These are phyloP conservation scores for Jacaranda mimosifolia DNA, from an alignment of 257 asterid genomes.

Conservation along the genomic window DNA sequence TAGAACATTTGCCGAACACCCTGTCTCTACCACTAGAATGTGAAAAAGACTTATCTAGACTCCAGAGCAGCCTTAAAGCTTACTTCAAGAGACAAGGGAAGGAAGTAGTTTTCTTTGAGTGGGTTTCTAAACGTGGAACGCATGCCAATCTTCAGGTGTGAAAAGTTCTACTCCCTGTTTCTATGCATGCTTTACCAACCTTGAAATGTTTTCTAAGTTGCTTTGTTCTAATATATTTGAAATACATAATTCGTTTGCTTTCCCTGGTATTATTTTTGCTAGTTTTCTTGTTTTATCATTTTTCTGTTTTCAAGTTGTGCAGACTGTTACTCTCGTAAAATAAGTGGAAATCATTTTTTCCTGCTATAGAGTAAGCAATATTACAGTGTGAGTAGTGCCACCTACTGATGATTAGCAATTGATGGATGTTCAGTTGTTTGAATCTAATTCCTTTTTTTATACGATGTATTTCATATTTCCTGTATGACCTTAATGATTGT, in stretches of 20 bases:
- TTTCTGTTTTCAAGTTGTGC: slow-evolving; percentile 27
- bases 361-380: slow-evolving; percentile 20
- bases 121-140: slow-evolving; percentile 82
- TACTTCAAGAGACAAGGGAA: slow-evolving; percentile 79
- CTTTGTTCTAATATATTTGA: slow-evolving; percentile 27
- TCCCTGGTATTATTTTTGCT: slow-evolving; percentile 1
- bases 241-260: slow-evolving; percentile 13
- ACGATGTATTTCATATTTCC: slow-evolving; percentile 1
- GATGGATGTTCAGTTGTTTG: slow-evolving; percentile 26
- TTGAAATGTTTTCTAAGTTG: slow-evolving; percentile 16
- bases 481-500: slow-evolving; percentile 28
- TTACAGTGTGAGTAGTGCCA: slow-evolving; percentile 29
- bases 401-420: slow-evolving; percentile 30
- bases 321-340: slow-evolving; percentile 21
- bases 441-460: slow-evolving; percentile 8
- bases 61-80: slow-evolving; percentile 74
- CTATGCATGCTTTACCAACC: slow-evolving; percentile 23
- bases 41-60: slow-evolving; percentile 62
- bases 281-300: slow-evolving; percentile 26
- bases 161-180: slow-evolving; percentile 16
- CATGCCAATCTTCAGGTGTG: slow-evolving; percentile 97
- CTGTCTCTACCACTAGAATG: slow-evolving; percentile 76
- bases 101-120: slow-evolving; percentile 88
- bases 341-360: slow-evolving; percentile 8
- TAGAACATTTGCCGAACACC: slow-evolving; percentile 87